A percentile compares a stretch with the other conserved stretches of the same genome.
Conservation (phyloP, 352 stramenopile genomes). For the Globisporangium nunn region DNA sequence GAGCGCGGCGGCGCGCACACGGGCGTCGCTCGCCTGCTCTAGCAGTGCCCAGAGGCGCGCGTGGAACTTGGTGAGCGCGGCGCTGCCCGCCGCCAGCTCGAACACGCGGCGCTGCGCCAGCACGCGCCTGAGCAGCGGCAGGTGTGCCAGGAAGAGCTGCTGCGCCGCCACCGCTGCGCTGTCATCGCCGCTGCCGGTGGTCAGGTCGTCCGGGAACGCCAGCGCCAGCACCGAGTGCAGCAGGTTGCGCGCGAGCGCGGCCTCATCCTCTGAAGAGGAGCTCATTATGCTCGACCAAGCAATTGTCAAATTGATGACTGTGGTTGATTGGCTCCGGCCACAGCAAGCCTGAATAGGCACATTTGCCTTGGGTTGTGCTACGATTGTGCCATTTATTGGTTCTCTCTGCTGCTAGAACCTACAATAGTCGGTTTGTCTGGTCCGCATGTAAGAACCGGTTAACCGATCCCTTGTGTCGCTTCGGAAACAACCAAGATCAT, state of each 20-base stretch:
- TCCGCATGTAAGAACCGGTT: no score
- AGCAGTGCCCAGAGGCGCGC: conserved; percentile 51
- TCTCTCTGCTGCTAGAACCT: no score
- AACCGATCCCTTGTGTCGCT: no score
- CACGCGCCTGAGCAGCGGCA: conserved; percentile 36
- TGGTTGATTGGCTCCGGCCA: no score
- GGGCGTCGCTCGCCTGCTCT: conserved; percentile 24
- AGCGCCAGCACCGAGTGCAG: conserved; percentile 73
- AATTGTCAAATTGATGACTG: no score
- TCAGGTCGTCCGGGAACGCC: conserved; percentile 52
- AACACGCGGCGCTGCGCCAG: conserved; percentile 71
- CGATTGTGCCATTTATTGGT: no score
- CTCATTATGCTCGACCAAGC: no score
- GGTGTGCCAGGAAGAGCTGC: conserved; percentile 39
- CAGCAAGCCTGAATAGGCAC: no score
- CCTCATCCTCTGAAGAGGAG: conserved; percentile 14
- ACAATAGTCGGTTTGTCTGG: no score
- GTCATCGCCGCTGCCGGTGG: conserved; percentile 16
- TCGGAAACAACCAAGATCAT: no score
- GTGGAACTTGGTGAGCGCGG: conserved; percentile 73
- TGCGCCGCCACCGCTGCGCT: conserved; percentile 14
- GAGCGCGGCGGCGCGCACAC: conserved; percentile 41
- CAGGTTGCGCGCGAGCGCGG: conserved; percentile 63
- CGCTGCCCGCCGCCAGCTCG: conserved; percentile 57
- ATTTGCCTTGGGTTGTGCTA: no score